A percentile compares a stretch with the other conserved stretches of the same genome.
phyloP scores from a whole-genome alignment of 2,329 filamentous ascomycete species.

The Aspergillus clavatus region DNA sequence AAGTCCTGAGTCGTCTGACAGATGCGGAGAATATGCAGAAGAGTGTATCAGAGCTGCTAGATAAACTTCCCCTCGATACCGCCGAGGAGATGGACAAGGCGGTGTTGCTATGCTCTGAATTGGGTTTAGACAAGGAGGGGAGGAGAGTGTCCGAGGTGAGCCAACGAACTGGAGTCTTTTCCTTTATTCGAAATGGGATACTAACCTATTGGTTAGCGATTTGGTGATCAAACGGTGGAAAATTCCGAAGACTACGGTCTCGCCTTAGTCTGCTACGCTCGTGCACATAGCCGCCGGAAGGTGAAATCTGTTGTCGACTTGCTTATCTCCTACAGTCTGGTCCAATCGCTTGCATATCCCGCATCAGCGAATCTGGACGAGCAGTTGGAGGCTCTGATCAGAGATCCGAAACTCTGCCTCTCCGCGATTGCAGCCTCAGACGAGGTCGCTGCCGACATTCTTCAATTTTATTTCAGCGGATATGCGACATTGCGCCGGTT shows the following conservation, averaged over 20 bases:
- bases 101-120: constrained; percentile 68
- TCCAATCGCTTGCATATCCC: constrained; percentile 79
- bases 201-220: constrained; percentile 56
- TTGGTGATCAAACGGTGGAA: constrained; percentile 70
- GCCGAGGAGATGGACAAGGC: constrained; percentile 73
- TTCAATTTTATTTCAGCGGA: constrained; percentile 81
- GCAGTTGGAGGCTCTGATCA: constrained; percentile 64
- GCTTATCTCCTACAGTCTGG: constrained; percentile 78
- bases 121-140: constrained; percentile 74
- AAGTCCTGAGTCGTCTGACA: constrained; percentile 76
- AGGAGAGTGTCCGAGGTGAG: constrained; percentile 76
- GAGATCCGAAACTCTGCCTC: constrained; percentile 66
- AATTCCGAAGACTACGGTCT: constrained; percentile 75
- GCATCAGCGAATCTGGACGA: constrained; percentile 66
- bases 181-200: background rate
- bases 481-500: constrained; percentile 88
- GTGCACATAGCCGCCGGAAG: constrained; percentile 72
- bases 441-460: constrained; percentile 71
- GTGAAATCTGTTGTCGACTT: constrained; percentile 82
- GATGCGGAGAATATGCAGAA: constrained; percentile 65
- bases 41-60: constrained; percentile 68
- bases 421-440: constrained; percentile 69
- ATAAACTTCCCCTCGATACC: constrained; percentile 67
- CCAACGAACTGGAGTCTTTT: background rate
- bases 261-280: constrained; percentile 83